These are phyloP conservation scores for Phragmites australis DNA, from an alignment of 176 grass and related monocot genomes.

Conservation along the genomic window DNA sequence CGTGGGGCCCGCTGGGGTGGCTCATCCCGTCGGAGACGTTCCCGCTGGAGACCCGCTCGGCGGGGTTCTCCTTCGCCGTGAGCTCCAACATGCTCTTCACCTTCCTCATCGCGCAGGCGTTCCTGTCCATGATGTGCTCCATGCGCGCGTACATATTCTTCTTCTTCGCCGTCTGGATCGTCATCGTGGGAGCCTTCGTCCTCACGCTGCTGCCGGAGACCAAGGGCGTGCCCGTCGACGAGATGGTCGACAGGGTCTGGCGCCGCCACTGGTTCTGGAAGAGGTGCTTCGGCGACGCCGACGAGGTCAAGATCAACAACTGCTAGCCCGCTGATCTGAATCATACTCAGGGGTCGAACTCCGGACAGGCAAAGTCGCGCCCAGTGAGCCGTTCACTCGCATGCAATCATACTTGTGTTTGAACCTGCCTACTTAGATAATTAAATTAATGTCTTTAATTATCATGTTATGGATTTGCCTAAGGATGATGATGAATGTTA, in stretches of 20 bases:
- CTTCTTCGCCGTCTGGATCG: slow-evolving; percentile 63
- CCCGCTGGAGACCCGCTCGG: slow-evolving; percentile 55
- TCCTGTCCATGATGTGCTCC: slow-evolving; percentile 75
- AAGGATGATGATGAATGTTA: no score
- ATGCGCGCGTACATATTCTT: slow-evolving; percentile 52
- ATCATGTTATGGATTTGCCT: no score
- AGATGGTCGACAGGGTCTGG: slow-evolving; percentile 61
- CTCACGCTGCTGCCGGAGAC: slow-evolving; percentile 61
- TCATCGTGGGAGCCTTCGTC: slow-evolving; percentile 43
- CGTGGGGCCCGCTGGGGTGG: slow-evolving; percentile 69
- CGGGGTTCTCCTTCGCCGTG: slow-evolving; percentile 50
- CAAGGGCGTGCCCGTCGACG: slow-evolving; percentile 60
- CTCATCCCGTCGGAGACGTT: slow-evolving; percentile 74
- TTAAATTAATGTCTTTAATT: no score
- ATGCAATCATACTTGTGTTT: no score
- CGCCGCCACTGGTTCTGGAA: slow-evolving; percentile 71
- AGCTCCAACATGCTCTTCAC: slow-evolving; percentile 83
- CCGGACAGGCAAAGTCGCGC: no score
- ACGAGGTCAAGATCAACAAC: slow-evolving; percentile 5
- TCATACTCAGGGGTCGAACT: no score
- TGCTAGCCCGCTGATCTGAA: background rate
- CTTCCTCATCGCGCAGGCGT: slow-evolving; percentile 74
- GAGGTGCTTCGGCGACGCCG: slow-evolving; percentile 44
- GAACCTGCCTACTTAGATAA: no score
- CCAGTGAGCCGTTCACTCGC: no score